phyloP scores from a whole-genome alignment of 2,329 filamentous ascomycete species.

The Didymosphaeria variabile region DNA sequence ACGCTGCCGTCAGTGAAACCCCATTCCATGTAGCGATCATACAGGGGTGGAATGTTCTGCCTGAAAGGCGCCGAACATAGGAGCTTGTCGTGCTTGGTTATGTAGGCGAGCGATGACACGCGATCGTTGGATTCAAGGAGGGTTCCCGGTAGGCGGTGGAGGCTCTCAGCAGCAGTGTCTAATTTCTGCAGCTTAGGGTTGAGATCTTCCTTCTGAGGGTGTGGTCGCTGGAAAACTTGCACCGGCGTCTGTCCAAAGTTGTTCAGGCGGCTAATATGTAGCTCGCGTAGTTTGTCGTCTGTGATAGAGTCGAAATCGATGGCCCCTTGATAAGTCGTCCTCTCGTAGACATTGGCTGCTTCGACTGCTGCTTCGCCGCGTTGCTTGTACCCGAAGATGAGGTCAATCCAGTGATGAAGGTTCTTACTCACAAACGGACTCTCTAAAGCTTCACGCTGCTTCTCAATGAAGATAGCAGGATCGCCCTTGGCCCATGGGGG shows the following conservation, averaged over 20 bases:
- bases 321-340: slow-evolving; percentile 92
- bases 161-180: slow-evolving; percentile 77
- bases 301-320: slow-evolving; percentile 91
- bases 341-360: slow-evolving; percentile 93
- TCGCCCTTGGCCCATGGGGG: slow-evolving; percentile 98
- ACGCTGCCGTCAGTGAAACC: slow-evolving; percentile 93
- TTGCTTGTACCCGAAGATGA: slow-evolving; percentile 94
- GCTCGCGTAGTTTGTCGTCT: slow-evolving; percentile 84
- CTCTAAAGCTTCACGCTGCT: slow-evolving; percentile 94
- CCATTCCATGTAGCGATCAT: slow-evolving; percentile 95
- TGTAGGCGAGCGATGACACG: slow-evolving; percentile 80
- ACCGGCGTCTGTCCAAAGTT: slow-evolving; percentile 98
- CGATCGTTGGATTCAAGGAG: slow-evolving; percentile 79
- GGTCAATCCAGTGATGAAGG: slow-evolving; percentile 93
- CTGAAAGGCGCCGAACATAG: slow-evolving; percentile 85
- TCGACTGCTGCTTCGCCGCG: slow-evolving; percentile 91
- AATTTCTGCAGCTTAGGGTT: slow-evolving; percentile 73
- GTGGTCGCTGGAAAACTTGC: slow-evolving; percentile 86
- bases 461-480: slow-evolving; percentile 92
- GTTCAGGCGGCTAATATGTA: slow-evolving; percentile 95
- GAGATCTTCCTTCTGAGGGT: slow-evolving; percentile 77
- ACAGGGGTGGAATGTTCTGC: slow-evolving; percentile 83
- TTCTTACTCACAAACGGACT: slow-evolving; percentile 91
- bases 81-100: slow-evolving; percentile 80
- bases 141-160: slow-evolving; percentile 81